Evolutionary conservation across 2,329 filamentous ascomycete species (phyloP), one percentile per base, ranked within the genome.

Genomic region (Aspergillus udagawae): DNA sequence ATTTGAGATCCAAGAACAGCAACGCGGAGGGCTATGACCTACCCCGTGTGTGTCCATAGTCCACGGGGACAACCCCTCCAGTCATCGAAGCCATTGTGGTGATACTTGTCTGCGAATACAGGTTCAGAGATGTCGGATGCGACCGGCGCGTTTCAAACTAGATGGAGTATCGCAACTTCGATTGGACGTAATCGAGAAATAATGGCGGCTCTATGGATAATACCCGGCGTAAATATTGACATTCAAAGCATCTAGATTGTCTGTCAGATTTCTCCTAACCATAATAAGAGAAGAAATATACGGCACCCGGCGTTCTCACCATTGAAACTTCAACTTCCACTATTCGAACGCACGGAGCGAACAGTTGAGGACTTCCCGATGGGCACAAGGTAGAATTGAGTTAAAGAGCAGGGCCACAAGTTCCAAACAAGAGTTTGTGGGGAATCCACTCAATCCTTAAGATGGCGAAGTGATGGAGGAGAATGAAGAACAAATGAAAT

Each of bases 41-140:
- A 47, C 44, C 44, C 23, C 44, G 44, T 47, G 14, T 23, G 21
- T 47, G 35, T 25, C 56, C 63, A 21, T 64, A 60, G 17, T 71
- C 66, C 60, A 70, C 59, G 3, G 67, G 64, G 57, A 69, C 65
- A 8, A 64, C 64, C 57, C 67, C 67, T 47, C 65, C 67, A 49
- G 62, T 66, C 23, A 65, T 54, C 9, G 64, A 58, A 56, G 67
- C 62, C 69, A 71, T 71, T 53, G 42, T 62, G 49, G 54, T 29
- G 49, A 28, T 41, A 52, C 20, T 23, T 23, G 17, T n/a, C n/a
- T 28, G 23, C 49, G 51, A 55, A 28, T 12, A 51, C 32, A 21
- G 42, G 45, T 10, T 12, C 29, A 23, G 41, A n/a, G 49, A 35
- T 6, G 14, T 51, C 41, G 50, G 51, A 60, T 63, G 61, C 66